phyloP scores from a whole-genome alignment of 495 filamentous ascomycete genomes.

The Massariosphaeria phaeospora region DNA sequence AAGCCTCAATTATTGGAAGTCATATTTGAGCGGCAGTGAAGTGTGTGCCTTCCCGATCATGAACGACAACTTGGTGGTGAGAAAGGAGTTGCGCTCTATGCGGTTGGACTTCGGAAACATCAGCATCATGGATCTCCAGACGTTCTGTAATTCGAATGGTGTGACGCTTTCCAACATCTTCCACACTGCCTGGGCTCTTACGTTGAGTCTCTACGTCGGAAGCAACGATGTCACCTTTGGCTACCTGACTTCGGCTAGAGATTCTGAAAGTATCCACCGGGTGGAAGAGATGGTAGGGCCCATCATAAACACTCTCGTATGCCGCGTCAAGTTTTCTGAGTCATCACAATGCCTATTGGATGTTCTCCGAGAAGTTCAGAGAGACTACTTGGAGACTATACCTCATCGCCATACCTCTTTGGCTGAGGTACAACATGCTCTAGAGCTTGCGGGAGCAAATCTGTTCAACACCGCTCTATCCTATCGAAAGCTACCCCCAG shows the following conservation, averaged over 20 bases:
- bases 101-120: constrained; percentile 24
- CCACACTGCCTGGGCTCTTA: constrained; percentile 28
- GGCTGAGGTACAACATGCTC: constrained; percentile 27
- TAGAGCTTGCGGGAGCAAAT: constrained; percentile 12
- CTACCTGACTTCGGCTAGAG: constrained; percentile 29
- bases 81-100: constrained; percentile 10
- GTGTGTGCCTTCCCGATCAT: constrained; percentile 24
- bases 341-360: constrained; percentile 14
- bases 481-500: constrained; percentile 16
- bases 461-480: constrained; percentile 31
- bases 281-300: constrained; percentile 26
- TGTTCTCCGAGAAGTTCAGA: constrained; percentile 17
- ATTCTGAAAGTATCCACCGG: constrained; percentile 8
- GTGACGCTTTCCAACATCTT: constrained; percentile 28
- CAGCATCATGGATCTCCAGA: constrained; percentile 17
- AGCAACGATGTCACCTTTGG: constrained; percentile 23
- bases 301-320: constrained; percentile 29
- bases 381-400: constrained; percentile 21
- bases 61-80: constrained; percentile 13
- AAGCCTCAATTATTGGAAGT: constrained; percentile 51
- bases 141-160: constrained; percentile 18
- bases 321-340: constrained; percentile 15
- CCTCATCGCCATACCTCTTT: constrained; percentile 24
- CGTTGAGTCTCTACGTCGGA: constrained; percentile 20
- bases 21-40: constrained; percentile 20